phyloP scores from a whole-genome alignment of 257 asterid genomes.

The Nicotiana paniculata region DNA sequence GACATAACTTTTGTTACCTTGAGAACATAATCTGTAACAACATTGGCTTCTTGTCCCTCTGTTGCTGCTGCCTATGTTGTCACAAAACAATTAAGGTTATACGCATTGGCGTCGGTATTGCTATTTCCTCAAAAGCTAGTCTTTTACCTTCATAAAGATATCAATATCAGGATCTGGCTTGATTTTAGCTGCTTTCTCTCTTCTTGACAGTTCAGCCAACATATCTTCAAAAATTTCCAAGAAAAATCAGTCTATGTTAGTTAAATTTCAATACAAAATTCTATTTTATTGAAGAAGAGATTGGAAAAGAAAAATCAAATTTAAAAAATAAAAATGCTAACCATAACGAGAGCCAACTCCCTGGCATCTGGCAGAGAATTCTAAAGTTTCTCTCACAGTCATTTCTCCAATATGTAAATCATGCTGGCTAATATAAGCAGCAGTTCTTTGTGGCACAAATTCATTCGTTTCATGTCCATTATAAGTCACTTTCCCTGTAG shows the following conservation, averaged over 20 bases:
- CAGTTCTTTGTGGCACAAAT: constrained; percentile 52
- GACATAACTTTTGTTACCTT: background rate
- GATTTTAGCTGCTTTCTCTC: background rate
- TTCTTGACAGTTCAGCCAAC: constrained; percentile 31
- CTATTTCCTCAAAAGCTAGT: background rate
- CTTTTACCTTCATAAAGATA: background rate
- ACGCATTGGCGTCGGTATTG: no score
- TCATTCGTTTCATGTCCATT: constrained; percentile 50
- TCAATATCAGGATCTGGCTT: no score
- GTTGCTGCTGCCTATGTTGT: constrained; percentile 21
- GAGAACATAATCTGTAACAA: constrained; percentile 23
- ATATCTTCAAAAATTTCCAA: background rate
- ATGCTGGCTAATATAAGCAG: constrained; percentile 58
- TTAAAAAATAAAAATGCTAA: background rate
- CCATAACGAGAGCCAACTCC: constrained; percentile 70
- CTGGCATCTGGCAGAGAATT: constrained; percentile 60
- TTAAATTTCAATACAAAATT: background rate
- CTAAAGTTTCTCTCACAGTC: constrained; percentile 70
- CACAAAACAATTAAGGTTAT: background rate
- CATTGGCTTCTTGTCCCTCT: constrained; percentile 30
- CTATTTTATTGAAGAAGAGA: no score
- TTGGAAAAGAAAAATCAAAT: no score
- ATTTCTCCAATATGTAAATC: constrained; percentile 63
- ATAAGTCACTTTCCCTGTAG: constrained; percentile 23
- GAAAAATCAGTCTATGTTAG: background rate